Evolutionary conservation across 1,284 basidiomycete genomes (phyloP).

Genomic region (Tetrapyrgos nigripes): DNA sequence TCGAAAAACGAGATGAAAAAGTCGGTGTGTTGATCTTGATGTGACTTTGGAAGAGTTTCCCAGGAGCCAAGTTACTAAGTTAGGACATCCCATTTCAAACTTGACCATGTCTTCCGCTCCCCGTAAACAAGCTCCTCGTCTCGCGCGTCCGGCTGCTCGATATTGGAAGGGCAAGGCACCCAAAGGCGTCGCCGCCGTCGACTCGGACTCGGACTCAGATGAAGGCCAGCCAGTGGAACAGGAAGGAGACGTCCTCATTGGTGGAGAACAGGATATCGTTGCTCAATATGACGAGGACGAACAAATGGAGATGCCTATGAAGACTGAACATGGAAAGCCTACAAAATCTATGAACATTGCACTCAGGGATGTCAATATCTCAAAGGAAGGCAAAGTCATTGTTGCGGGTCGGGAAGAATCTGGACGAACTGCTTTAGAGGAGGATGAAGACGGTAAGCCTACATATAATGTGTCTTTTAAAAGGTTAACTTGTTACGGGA

Average conservation of each 20-base stretch:
- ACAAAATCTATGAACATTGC: constrained; percentile 71
- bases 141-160: constrained; percentile 74
- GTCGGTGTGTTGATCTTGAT: neutral
- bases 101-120: constrained; percentile 32
- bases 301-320: constrained; percentile 45
- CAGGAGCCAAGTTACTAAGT: too few relatives aligned
- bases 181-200: constrained; percentile 65
- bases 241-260: constrained; percentile 64
- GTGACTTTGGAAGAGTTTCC: too few relatives aligned
- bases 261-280: constrained; percentile 56
- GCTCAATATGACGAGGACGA: constrained; percentile 54
- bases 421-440: constrained; percentile 63
- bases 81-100: too few relatives aligned
- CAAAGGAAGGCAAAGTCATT: constrained; percentile 77
- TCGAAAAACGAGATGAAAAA: neutral
- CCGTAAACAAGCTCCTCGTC: constrained; percentile 74
- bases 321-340: constrained; percentile 35
- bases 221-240: constrained; percentile 47
- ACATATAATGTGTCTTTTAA: neutral
- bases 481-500: constrained; percentile 5
- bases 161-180: constrained; percentile 89
- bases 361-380: constrained; percentile 78
- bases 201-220: constrained; percentile 68
- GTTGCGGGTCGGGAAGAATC: constrained; percentile 78
- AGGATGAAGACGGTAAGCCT: constrained; percentile 34